These are phyloP conservation scores for Tetratostichococcus sp. DNA, from an alignment of 139 green algal genomes.

Conservation along the genomic window DNA sequence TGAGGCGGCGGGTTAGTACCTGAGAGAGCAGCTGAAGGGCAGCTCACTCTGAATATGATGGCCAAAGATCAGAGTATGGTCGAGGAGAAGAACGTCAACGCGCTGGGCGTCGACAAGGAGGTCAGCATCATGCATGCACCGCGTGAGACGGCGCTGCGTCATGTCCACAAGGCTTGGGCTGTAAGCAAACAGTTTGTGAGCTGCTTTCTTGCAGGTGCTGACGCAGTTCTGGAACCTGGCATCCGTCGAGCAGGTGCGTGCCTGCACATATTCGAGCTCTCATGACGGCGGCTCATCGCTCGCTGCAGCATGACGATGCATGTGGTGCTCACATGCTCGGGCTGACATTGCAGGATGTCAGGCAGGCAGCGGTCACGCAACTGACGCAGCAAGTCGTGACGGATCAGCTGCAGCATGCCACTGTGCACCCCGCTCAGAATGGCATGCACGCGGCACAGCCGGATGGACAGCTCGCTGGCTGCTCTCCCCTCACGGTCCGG, in stretches of 20 bases:
- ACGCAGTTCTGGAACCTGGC: constrained; percentile 73
- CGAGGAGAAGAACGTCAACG: not conserved
- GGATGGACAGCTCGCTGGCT: constrained; percentile 16
- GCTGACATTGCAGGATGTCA: constrained; percentile 29
- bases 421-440: not conserved
- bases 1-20: too few species aligned
- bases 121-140: not conserved
- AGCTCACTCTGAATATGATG: not conserved
- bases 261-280: too few species aligned
- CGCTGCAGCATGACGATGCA: too few species aligned
- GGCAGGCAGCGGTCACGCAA: constrained; percentile 15
- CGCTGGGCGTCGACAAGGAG: not conserved
- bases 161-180: too few species aligned
- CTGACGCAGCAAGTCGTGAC: constrained; percentile 33
- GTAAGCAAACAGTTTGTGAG: too few species aligned
- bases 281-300: too few species aligned
- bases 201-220: constrained; percentile 59
- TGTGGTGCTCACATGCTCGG: too few species aligned
- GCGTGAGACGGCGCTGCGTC: too few species aligned
- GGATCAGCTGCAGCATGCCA: constrained; percentile 29
- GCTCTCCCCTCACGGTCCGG: constrained; percentile 47
- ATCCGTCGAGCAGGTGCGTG: constrained; percentile 42
- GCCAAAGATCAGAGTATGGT: not conserved
- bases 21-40: too few species aligned
- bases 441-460: not conserved